Base-by-base conservation (phyloP, 108 stramenopile genomes). In the Skeletonema costatum region DNA sequence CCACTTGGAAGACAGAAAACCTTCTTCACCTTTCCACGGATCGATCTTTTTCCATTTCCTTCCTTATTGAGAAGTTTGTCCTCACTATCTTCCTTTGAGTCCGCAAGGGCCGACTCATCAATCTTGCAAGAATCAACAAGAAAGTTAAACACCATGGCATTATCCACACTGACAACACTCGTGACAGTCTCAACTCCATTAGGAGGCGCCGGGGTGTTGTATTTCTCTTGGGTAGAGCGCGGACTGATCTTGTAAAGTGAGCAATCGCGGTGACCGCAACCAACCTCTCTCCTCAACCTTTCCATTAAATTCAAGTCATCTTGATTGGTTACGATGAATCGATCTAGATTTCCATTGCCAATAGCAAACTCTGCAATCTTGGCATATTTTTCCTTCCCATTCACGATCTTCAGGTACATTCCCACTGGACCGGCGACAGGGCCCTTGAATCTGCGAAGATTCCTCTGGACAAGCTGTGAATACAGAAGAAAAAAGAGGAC, bases 391-490 rank as follows among this genome's bases (percentile, higher is more conserved):
- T 94, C 93, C 75, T 94, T 93, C 5, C 93, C 93, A 60, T 83
- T 69, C n/a, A 77, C 84, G 59, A 96, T 77, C 71, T 96, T 93
- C 67, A 92, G 62, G 69, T 88, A 91, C 48, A 77, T 76, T 1
- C 92, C 95, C 64, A 96, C 89, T 19, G 95, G 95, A 4, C 95
- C 95, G 6, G 82, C 44, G 6, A 96, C 92, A 3, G 83, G 85
- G 2, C 90, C 95, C 38, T 66, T 82, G 63, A 93, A 92, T 59
- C 83, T 80, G 5, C 87, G 69, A 19, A 64, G 21, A 38, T 72
- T 76, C n/a, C 77, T 65, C 62, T 88, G 76, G 29, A 87, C 78
- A 50, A 66, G 67, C 51, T 62, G 69, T 25, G 41, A 11, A 66
- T 13, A 68, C 32, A 17, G 10, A 21, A 67, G 29, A 7, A 21